Base-by-base conservation (phyloP, 1,139 yeast species). In the Torulaspora pretoriensis region DNA sequence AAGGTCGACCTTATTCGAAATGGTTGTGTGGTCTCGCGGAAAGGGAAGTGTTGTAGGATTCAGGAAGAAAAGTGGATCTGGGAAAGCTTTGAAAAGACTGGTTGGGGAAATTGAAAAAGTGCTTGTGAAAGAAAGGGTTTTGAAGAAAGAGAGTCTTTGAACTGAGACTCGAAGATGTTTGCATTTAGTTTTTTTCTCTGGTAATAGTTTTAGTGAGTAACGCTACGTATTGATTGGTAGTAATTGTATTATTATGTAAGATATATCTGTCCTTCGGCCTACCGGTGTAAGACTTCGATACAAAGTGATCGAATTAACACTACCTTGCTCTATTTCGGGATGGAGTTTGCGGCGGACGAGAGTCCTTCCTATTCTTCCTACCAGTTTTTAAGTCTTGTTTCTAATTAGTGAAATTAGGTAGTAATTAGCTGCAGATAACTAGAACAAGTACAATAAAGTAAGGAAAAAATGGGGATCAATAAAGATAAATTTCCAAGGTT, bases 1-100 rank as follows among this genome's bases (percentile, higher is more conserved):
- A 58, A 79, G 80, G 64, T 75, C 83, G 41, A 81, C 88, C 55
- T 74, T 75, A 53, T 82, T 83, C 62, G 75, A 80, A 51, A 75
- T 83, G 51, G 70, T 71, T 57, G 70, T 82, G 28, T 68, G 68
- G n/a, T 46, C 52, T 8, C 57, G 57, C 38, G 63, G 61, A 43
- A 64, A 63, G 37, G 63, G 63, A n/a, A 77, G 85, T 36, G 72
- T 75, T 31, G 68, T 82, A 42, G 75, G 74, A 47, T 72, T 83
- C 51, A 72, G 71, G 36, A 80, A 78, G 62, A 67, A 74, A 32
- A 78, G 77, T 53, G 92, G 92, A n/a, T 78, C 84, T n/a, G 69
- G 72, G n/a, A 80, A 76, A 62, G 78, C 84, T 14, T 80, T 83
- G 62, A 70, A 65, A 38, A 79, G 77, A 57, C 69, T 83, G 53